Evolutionary conservation across 148 eudicot genomes (phyloP).

Genomic region (Cornus kousa): DNA sequence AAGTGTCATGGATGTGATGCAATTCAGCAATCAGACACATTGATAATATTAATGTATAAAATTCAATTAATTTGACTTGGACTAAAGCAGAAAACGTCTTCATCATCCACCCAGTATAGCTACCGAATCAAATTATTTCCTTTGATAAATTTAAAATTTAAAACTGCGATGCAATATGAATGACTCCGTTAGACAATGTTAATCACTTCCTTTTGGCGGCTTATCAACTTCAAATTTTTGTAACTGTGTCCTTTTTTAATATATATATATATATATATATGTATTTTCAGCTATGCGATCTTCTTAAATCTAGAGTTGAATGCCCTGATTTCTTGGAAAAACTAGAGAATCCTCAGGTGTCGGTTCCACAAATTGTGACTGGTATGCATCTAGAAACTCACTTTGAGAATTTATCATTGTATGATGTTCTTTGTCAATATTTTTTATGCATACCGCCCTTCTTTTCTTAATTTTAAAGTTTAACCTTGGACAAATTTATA

Average conservation of each 20-base stretch:
- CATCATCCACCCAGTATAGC: neutral
- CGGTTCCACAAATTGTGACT: slow-evolving; percentile 42
- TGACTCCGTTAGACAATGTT: neutral
- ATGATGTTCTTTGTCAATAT: neutral
- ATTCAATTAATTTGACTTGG: neutral
- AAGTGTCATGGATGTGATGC: neutral
- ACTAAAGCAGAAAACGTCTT: neutral
- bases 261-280: neutral
- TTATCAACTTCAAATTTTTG: neutral
- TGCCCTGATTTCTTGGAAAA: slow-evolving; percentile 75
- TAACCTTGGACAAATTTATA: neutral
- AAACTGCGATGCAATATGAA: neutral
- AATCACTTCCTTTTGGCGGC: neutral
- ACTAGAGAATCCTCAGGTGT: slow-evolving; percentile 63
- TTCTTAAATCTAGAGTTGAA: slow-evolving; percentile 68
- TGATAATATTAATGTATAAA: neutral
- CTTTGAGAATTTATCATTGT: neutral
- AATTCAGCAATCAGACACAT: neutral
- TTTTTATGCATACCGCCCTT: neutral
- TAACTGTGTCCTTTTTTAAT: neutral
- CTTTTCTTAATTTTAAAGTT: neutral
- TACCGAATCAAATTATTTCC: neutral
- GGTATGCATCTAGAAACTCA: slow-evolving; percentile 41
- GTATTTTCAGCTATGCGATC: slow-evolving; percentile 58
- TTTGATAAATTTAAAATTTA: neutral